These are phyloP conservation scores for Conticribra weissflogii DNA, from an alignment of 108 stramenopile species.

Conservation along the genomic window DNA sequence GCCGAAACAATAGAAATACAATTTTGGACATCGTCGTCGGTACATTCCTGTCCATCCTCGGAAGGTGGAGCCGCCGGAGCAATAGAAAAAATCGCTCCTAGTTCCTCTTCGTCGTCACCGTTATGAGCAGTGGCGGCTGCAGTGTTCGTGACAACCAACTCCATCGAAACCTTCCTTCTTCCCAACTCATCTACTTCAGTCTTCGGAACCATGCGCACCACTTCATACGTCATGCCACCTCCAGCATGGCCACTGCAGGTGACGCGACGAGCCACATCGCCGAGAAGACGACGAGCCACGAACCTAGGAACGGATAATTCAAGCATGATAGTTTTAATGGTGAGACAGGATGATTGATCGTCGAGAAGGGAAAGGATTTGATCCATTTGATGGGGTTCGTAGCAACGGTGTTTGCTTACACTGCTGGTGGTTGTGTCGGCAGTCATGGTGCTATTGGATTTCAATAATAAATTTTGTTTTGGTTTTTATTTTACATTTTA, in stretches of 20 bases:
- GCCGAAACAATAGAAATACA: neutral
- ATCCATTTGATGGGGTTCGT: constrained; percentile 32
- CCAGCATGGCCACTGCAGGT: neutral
- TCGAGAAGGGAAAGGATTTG: constrained; percentile 22
- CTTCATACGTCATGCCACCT: neutral
- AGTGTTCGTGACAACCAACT: too few species aligned
- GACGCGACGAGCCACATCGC: constrained; percentile 9
- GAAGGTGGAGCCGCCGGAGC: too few species aligned
- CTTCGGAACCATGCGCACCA: neutral
- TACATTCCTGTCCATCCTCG: neutral
- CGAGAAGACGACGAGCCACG: constrained; percentile 17
- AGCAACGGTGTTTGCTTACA: neutral
- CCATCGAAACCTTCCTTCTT: too few species aligned
- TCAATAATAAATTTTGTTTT: too few species aligned
- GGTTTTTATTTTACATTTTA: too few species aligned
- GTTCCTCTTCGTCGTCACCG: too few species aligned
- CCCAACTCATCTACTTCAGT: too few species aligned
- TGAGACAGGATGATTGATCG: constrained; percentile 8
- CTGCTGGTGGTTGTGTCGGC: too few species aligned
- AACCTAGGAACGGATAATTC: constrained; percentile 13
- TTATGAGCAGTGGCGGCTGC: too few species aligned
- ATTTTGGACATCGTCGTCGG: neutral
- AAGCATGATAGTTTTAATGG: constrained; percentile 21
- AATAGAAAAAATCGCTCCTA: too few species aligned
- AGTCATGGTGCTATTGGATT: too few species aligned